Evolutionary conservation across 225 moss, liverwort and hornwort genomes (phyloP), one percentile per base, ranked within the genome.

Genomic region (Lunularia cruciata): DNA sequence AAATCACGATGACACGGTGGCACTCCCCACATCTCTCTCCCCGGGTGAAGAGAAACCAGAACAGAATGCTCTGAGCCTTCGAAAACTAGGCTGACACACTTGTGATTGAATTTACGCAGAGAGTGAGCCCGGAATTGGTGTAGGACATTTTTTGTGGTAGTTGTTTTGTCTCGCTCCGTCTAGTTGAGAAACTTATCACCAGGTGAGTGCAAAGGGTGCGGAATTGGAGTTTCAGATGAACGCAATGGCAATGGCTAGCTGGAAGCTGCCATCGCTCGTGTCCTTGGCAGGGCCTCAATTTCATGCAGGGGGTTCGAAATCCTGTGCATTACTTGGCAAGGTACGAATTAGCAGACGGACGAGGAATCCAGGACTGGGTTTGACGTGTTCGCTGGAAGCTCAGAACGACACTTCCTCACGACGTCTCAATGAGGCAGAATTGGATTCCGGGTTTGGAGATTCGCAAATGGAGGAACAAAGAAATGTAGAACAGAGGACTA

Each of bases 231-330:
- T 28, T 8, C n/a, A 28, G 3, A 15, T 59, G 31, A 34, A n/a
- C 16, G 62, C 23, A 25, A n/a, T 47, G 47, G 30, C 65, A 22
- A 66, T 66, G 65, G 47, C 49, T 3, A 66, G 65, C 65, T 48
- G 47, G 33, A 47, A 49, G 47, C 65, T 66, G 49, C 65, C 47
- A 47, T 33, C 47, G 47, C 47, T 47, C 16, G 47, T 66, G 19
- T 9, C 31, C 2, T 34, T 30, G 47, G 36, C 31, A 43, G 47
- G 65, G 14, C 28, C 34, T 8, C 47, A 16, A 32, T 31, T 33
- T 12, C 19, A 27, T 47, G n/a, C 31, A n/a, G 14, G 30, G 6
- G 47, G 65, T 18, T 31, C 31, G 11, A 22, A 16, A 9, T 48
- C 65, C 1, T 30, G 65, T 30, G n/a, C 34, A 28, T 34, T 10